A percentile compares a stretch with the other conserved stretches of the same genome.
Evolutionary conservation across 169 alveolate species (phyloP).

Genomic region (Perkinsus marinus): DNA sequence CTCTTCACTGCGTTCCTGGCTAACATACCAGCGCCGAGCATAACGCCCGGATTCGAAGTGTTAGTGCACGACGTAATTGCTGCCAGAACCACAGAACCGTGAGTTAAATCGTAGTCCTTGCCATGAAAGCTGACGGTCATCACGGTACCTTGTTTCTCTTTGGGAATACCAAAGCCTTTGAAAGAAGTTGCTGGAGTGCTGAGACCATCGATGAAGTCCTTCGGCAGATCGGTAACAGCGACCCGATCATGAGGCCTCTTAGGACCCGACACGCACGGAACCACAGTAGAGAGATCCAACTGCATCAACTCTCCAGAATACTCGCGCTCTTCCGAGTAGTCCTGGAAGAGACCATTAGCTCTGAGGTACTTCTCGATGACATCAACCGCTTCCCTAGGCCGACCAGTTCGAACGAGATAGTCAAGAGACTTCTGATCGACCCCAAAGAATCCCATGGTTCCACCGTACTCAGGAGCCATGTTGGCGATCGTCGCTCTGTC

Average conservation of each 20-base stretch:
- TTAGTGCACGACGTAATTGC: constrained; percentile 93
- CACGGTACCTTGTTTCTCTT: background rate
- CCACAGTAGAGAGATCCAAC: constrained; percentile 47
- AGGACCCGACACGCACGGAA: constrained; percentile 85
- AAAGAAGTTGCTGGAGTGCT: constrained; percentile 26
- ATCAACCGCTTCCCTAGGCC: constrained; percentile 62
- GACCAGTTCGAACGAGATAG: constrained; percentile 74
- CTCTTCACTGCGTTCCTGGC: constrained; percentile 81
- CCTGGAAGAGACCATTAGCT: constrained; percentile 5
- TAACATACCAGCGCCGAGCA: constrained; percentile 89
- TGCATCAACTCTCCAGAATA: constrained; percentile 10
- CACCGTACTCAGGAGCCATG: constrained; percentile 96
- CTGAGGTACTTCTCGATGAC: constrained; percentile 56
- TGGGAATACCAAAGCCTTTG: constrained; percentile 61
- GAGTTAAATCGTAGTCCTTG: constrained; percentile 25
- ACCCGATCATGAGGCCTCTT: constrained; percentile 91
- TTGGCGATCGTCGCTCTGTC: constrained; percentile 90
- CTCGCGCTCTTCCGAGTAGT: background rate
- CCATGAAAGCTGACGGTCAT: constrained; percentile 4
- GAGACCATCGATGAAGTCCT: constrained; percentile 50
- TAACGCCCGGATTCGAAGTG: constrained; percentile 89
- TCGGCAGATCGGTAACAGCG: constrained; percentile 52
- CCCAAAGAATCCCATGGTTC: constrained; percentile 91
- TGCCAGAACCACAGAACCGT: constrained; percentile 83
- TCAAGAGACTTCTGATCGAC: constrained; percentile 77